Percentiles rank a stretch among this genome's conserved stretches.
Evolutionary conservation across 352 stramenopile species (phyloP).

Genomic region (Globisporangium okanoganense): DNA sequence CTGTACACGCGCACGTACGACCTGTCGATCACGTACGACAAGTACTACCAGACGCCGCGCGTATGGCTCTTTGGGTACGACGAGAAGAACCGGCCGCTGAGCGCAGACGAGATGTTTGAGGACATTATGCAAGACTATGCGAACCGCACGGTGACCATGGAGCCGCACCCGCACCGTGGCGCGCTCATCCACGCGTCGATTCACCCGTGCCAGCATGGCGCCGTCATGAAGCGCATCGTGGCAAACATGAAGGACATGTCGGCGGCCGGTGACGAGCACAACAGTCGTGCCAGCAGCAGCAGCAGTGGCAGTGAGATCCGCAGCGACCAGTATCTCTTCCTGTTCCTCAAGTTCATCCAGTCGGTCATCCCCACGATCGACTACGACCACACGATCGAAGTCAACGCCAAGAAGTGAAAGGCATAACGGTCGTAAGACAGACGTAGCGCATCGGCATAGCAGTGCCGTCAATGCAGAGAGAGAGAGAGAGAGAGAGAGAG

Average conservation of each 20-base stretch:
- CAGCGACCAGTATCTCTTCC: constrained; percentile 98
- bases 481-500: background rate
- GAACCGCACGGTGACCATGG: constrained; percentile 99
- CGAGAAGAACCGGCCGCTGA: constrained; percentile 86
- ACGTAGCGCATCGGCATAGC: background rate
- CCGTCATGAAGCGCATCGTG: constrained; percentile 98
- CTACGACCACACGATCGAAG: constrained; percentile 99
- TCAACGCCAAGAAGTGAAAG: constrained; percentile 67
- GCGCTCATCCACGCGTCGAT: constrained; percentile 92
- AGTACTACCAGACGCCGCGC: constrained; percentile 99
- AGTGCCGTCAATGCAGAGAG: background rate
- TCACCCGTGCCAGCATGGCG: constrained; percentile 97
- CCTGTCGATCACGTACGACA: constrained; percentile 99
- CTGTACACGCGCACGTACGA: constrained; percentile 97
- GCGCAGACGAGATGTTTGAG: constrained; percentile 94
- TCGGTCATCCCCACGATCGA: constrained; percentile 99
- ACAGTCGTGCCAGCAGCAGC: constrained; percentile 14
- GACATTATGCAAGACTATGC: constrained; percentile 99
- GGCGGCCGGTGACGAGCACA: constrained; percentile 26
- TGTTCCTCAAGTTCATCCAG: constrained; percentile 99
- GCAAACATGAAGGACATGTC: constrained; percentile 83
- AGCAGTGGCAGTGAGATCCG: constrained; percentile 75
- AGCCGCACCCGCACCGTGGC: constrained; percentile 93
- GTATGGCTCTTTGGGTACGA: constrained; percentile 98
- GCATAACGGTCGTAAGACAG: background rate